Conservation (phyloP, 2,329 filamentous ascomycete genomes). For the Fusarium nisikadoi region DNA sequence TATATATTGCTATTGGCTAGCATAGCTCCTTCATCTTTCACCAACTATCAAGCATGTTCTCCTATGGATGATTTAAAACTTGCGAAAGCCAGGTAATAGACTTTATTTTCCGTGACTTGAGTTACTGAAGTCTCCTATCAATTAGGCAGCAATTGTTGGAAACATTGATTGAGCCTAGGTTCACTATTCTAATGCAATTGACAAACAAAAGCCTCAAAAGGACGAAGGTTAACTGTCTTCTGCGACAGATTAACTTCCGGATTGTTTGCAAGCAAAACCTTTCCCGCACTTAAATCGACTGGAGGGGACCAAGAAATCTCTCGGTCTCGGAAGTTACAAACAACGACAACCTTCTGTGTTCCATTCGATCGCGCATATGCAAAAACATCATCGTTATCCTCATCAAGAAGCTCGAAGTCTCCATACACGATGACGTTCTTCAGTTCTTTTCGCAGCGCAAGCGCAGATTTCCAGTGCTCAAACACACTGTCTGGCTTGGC, state of each 20-base stretch:
- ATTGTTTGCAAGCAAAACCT: constrained; percentile 20
- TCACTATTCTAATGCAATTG: not conserved
- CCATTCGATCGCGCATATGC: constrained; percentile 19
- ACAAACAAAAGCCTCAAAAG: constrained; percentile 25
- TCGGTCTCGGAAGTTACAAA: constrained; percentile 27
- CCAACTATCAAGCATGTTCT: no score
- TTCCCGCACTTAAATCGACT: not conserved
- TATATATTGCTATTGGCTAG: rapidly evolving
- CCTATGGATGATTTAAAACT: rapidly evolving
- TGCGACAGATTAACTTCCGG: not conserved
- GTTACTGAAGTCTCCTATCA: not conserved
- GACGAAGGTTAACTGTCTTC: not conserved
- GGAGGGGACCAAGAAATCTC: not conserved
- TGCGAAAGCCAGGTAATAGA: rapidly evolving
- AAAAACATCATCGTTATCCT: constrained; percentile 18
- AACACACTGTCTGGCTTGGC: constrained; percentile 11
- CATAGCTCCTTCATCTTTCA: not conserved
- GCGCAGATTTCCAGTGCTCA: constrained; percentile 23
- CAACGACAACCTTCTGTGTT: not conserved
- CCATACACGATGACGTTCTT: constrained; percentile 24
- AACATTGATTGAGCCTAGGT: not conserved
- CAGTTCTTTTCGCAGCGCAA: constrained; percentile 14
- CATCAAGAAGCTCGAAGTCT: constrained; percentile 28
- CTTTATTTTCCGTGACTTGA: not conserved
- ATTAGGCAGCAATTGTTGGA: rapidly evolving